Evolutionary conservation across 2,329 filamentous ascomycete genomes (phyloP).

Genomic region (Ceratocystis colombiana): DNA sequence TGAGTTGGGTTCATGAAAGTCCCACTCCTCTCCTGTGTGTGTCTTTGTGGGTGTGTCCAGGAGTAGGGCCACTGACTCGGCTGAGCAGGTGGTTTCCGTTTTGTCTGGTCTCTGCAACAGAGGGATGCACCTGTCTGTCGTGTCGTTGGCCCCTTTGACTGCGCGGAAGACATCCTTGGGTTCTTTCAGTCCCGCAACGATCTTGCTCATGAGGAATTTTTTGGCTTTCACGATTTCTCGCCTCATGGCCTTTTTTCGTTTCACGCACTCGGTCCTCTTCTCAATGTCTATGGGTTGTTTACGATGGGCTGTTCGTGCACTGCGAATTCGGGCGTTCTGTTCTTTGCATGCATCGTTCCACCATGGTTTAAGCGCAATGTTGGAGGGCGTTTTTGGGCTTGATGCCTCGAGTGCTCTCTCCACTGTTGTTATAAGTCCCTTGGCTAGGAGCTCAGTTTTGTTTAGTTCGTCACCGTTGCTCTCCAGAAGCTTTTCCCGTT

Average conservation of each 20-base stretch:
- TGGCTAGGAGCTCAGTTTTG: too few species aligned
- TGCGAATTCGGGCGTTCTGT: too few species aligned
- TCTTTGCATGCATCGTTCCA: too few species aligned
- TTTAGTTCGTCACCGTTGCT: too few species aligned
- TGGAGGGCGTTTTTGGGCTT: too few species aligned
- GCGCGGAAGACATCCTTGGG: neutral
- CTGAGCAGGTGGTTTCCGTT: neutral
- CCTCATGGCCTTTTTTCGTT: neutral
- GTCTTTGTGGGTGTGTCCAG: neutral
- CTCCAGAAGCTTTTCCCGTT: too few species aligned
- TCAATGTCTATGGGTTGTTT: too few species aligned
- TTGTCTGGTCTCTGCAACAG: neutral
- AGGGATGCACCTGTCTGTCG: neutral
- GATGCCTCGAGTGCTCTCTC: too few species aligned
- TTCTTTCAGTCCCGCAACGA: neutral
- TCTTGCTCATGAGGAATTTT: neutral
- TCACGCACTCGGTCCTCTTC: too few species aligned
- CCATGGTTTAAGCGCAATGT: too few species aligned
- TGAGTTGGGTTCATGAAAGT: neutral
- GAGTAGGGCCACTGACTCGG: neutral
- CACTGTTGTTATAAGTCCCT: too few species aligned
- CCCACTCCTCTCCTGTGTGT: neutral
- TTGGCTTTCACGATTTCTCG: neutral
- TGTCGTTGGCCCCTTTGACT: neutral
- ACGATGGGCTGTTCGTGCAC: too few species aligned